Evolutionary conservation across 352 stramenopile species (phyloP).

Genomic region (Phytophthora uliginosa): DNA sequence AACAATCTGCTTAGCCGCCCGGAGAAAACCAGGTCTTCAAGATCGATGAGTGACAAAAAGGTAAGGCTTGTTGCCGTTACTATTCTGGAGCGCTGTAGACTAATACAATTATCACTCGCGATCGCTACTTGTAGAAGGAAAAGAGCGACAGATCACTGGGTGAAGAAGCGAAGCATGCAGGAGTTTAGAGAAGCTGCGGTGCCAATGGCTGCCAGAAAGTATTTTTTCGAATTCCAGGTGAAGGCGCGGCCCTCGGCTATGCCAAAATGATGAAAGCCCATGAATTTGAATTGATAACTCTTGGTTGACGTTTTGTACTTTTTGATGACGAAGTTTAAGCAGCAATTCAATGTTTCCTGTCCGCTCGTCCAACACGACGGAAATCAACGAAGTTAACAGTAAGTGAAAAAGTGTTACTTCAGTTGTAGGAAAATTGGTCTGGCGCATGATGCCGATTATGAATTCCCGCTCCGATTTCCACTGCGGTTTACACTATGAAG

Average conservation of each 20-base stretch:
- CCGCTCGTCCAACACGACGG: too few relatives aligned
- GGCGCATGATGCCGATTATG: not conserved
- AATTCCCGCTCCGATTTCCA: slow-evolving; percentile 10
- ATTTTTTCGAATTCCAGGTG: not conserved
- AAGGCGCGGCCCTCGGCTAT: not conserved
- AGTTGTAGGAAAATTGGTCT: too few relatives aligned
- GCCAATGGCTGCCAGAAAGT: not conserved
- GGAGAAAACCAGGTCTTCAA: slow-evolving; percentile 84
- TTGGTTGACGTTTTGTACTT: not conserved
- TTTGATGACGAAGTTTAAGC: too few relatives aligned
- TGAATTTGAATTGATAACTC: too few relatives aligned
- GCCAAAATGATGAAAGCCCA: not conserved
- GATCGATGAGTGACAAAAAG: slow-evolving; percentile 73
- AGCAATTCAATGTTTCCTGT: too few relatives aligned
- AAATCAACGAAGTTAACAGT: too few relatives aligned
- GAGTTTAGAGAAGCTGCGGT: slow-evolving; percentile 15
- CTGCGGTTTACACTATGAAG: slow-evolving; percentile 22
- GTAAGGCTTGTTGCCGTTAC: slow-evolving; percentile 31
- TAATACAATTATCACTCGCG: slow-evolving; percentile 2
- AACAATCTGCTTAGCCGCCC: slow-evolving; percentile 89
- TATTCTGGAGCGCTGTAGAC: not conserved
- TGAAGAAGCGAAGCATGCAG: slow-evolving; percentile 61
- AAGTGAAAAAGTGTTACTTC: too few relatives aligned
- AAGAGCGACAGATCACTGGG: slow-evolving; percentile 71
- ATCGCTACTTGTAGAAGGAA: slow-evolving; percentile 56